These are phyloP conservation scores for Anthoceros angustus DNA, from an alignment of 225 moss, liverwort and hornwort species.

Conservation along the genomic window DNA sequence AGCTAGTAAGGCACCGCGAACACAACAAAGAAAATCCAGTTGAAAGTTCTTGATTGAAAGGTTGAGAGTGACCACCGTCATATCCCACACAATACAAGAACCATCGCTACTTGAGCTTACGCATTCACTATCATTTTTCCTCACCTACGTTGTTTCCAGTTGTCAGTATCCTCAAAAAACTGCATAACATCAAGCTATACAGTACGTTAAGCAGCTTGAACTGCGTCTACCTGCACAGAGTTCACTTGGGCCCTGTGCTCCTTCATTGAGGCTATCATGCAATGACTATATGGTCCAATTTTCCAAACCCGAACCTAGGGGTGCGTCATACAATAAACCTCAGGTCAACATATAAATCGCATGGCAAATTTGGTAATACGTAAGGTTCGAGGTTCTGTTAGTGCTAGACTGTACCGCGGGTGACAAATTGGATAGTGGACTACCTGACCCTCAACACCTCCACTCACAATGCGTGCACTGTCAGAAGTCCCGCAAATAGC, in stretches of 20 bases:
- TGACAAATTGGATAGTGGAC: neutral
- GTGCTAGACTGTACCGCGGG: too few relatives aligned
- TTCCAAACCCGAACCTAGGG: conserved; percentile 88
- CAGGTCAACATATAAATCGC: neutral
- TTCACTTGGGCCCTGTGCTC: conserved; percentile 74
- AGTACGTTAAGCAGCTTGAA: neutral
- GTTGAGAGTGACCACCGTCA: conserved; percentile 27
- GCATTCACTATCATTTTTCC: conserved; percentile 77
- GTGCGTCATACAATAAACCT: neutral
- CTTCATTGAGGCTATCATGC: conserved; percentile 77
- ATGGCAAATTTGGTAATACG: neutral
- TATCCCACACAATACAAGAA: conserved; percentile 91
- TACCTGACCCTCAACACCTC: conserved; percentile 85
- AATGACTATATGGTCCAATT: conserved; percentile 81
- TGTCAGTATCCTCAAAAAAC: neutral
- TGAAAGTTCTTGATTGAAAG: neutral
- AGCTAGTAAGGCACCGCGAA: neutral
- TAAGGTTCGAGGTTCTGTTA: too few relatives aligned
- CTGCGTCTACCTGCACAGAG: conserved; percentile 34
- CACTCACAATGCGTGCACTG: conserved; percentile 74
- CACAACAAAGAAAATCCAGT: neutral
- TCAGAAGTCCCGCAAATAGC: conserved; percentile 68
- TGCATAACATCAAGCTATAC: neutral
- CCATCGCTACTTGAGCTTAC: conserved; percentile 92
- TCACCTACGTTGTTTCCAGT: conserved; percentile 24